These are phyloP conservation scores for Gynochthodes officinalis DNA, from an alignment of 257 asterid genomes.

Conservation along the genomic window DNA sequence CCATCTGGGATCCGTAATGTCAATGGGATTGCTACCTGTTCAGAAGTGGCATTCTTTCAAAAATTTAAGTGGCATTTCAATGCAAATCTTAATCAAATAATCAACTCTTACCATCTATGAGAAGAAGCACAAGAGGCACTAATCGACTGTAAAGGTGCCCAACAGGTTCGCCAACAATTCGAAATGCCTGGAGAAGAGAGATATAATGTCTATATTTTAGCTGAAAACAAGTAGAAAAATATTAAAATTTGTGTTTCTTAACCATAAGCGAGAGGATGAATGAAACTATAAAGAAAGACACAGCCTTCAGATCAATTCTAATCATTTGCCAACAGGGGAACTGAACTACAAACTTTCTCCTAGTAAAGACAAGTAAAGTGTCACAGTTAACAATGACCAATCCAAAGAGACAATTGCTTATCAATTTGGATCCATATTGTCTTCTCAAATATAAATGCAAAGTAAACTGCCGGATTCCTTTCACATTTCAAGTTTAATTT, in stretches of 20 bases:
- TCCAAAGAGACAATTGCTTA: background rate
- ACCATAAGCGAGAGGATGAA: background rate
- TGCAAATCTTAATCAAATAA: background rate
- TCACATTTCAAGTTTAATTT: background rate
- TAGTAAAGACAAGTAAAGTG: background rate
- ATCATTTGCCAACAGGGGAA: background rate
- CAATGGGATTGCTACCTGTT: slow-evolving; percentile 98
- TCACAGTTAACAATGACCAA: background rate
- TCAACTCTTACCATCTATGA: slow-evolving; percentile 50
- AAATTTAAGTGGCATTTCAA: background rate
- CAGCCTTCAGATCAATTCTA: background rate
- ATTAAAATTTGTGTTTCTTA: background rate
- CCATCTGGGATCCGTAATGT: slow-evolving; percentile 86
- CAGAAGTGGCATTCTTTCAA: slow-evolving; percentile 18
- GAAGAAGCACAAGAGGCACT: slow-evolving; percentile 73
- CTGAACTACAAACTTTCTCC: background rate
- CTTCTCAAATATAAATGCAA: background rate
- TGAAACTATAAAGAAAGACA: background rate
- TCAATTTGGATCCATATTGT: background rate
- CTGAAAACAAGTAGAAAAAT: background rate
- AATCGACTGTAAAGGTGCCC: slow-evolving; percentile 61
- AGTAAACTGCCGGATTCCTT: background rate
- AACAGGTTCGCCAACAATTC: slow-evolving; percentile 49
- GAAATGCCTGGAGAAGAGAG: slow-evolving; percentile 35
- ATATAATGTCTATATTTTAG: background rate